These are phyloP conservation scores for Torulaspora maleeae DNA, from an alignment of 805 yeast genomes.

Conservation along the genomic window DNA sequence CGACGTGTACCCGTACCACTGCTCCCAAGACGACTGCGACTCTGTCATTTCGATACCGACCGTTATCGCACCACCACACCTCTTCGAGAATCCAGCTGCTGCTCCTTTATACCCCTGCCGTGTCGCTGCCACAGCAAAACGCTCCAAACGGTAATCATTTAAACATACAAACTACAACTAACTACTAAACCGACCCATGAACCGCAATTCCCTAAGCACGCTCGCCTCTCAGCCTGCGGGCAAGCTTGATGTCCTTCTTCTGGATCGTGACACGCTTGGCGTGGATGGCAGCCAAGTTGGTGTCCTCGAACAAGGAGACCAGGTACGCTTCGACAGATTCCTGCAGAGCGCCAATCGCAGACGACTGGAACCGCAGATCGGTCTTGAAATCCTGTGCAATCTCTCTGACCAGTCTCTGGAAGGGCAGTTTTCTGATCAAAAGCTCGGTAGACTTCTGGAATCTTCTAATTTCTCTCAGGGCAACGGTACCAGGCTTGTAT, in stretches of 20 bases:
- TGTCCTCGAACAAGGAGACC: slow-evolving; percentile 93
- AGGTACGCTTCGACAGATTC: slow-evolving; percentile 98
- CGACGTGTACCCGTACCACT: slow-evolving; percentile 32
- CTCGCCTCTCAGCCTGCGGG: slow-evolving; percentile 97
- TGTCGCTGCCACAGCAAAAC: slow-evolving; percentile 1
- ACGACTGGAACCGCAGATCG: slow-evolving; percentile 92
- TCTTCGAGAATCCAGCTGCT: background rate
- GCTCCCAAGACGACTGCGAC: slow-evolving; percentile 6
- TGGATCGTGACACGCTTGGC: slow-evolving; percentile 98
- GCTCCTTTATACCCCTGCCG: background rate
- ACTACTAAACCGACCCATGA: background rate
- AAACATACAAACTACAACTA: slow-evolving; percentile 6
- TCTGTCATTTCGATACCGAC: background rate
- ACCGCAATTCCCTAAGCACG: slow-evolving; percentile 48
- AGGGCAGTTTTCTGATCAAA: slow-evolving; percentile 91
- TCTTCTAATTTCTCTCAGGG: slow-evolving; percentile 94
- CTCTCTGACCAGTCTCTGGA: slow-evolving; percentile 95
- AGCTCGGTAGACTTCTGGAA: slow-evolving; percentile 95
- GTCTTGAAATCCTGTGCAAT: slow-evolving; percentile 92
- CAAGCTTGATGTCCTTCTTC: slow-evolving; percentile 96
- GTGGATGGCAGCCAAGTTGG: slow-evolving; percentile 97
- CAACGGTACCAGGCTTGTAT: slow-evolving; percentile 96
- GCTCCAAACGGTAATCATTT: background rate
- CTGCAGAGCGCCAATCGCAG: slow-evolving; percentile 96
- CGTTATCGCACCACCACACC: background rate